Conservation (phyloP, 1,284 basidiomycete species). For the Ceratobasidium sp. region DNA sequence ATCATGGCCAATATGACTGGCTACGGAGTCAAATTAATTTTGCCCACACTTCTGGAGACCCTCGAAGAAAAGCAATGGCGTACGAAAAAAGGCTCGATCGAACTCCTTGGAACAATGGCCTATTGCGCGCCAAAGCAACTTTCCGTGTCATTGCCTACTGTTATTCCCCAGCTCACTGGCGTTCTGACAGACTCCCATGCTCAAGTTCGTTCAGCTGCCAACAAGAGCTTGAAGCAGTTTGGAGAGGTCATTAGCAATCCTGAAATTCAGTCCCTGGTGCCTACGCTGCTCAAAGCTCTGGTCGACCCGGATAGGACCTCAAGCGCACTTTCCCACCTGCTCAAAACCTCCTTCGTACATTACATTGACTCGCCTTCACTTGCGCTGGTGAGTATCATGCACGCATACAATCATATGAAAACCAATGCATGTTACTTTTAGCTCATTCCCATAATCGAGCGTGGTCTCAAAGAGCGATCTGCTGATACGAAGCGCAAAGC, state of each 20-base stretch:
- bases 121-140: constrained; percentile 97
- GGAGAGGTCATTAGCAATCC: constrained; percentile 96
- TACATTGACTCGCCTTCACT: constrained; percentile 98
- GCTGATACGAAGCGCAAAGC: constrained; percentile 96
- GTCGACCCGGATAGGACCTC: constrained; percentile 96
- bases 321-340: constrained; percentile 80
- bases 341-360: constrained; percentile 97
- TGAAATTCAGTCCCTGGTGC: constrained; percentile 92
- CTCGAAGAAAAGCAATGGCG: constrained; percentile 99
- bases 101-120: constrained; percentile 98
- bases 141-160: constrained; percentile 93
- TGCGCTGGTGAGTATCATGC: constrained; percentile 74
- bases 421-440: constrained; percentile 51
- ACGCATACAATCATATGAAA: not conserved
- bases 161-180: constrained; percentile 94
- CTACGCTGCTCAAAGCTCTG: constrained; percentile 93
- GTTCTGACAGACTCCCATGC: constrained; percentile 98
- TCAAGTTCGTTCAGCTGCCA: constrained; percentile 93
- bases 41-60: constrained; percentile 90
- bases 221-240: constrained; percentile 96
- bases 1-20: constrained; percentile 97
- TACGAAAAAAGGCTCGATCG: constrained; percentile 97
- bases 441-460: constrained; percentile 96
- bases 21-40: constrained; percentile 94
- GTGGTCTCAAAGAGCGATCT: constrained; percentile 90